Conservation (phyloP, 176 grass and related monocot species). For the Bothriochloa decipiens region DNA sequence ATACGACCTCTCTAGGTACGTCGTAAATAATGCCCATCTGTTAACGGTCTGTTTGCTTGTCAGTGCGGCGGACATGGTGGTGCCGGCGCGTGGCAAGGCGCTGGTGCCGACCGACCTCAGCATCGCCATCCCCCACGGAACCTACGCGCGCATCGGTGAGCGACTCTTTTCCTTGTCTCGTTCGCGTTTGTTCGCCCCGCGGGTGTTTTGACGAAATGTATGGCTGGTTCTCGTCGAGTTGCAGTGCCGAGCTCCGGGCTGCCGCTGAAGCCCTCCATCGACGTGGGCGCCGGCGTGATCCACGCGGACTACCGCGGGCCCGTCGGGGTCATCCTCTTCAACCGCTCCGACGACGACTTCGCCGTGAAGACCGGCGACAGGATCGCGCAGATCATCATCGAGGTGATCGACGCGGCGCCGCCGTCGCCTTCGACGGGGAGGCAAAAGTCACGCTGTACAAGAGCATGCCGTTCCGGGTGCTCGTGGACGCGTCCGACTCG, state of each 20-base stretch:
- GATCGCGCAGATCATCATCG: conserved; percentile 77
- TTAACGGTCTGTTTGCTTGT: neutral
- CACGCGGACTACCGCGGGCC: conserved; percentile 87
- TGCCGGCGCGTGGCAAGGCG: conserved; percentile 87
- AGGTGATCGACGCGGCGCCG: conserved; percentile 54
- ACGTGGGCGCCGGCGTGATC: conserved; percentile 87
- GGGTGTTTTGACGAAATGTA: conserved; percentile 39
- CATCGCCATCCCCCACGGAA: conserved; percentile 81
- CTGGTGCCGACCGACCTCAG: conserved; percentile 77
- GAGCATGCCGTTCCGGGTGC: too few relatives aligned
- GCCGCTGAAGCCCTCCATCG: conserved; percentile 84
- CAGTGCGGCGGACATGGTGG: conserved; percentile 56
- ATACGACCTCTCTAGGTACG: conserved; percentile 97
- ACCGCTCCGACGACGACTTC: conserved; percentile 81
- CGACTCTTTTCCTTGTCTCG: neutral
- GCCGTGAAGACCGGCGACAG: conserved; percentile 66
- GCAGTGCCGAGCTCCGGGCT: conserved; percentile 79
- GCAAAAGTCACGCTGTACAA: too few relatives aligned
- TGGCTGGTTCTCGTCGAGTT: neutral
- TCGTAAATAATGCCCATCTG: conserved; percentile 21
- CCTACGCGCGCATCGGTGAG: conserved; percentile 87
- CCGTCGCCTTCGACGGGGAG: too few relatives aligned
- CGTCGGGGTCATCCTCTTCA: conserved; percentile 85
- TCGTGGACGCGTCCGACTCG: too few relatives aligned
- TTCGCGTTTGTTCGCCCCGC: neutral